phyloP scores from a whole-genome alignment of 441 rosid genomes.

The Euphorbia corollata region DNA sequence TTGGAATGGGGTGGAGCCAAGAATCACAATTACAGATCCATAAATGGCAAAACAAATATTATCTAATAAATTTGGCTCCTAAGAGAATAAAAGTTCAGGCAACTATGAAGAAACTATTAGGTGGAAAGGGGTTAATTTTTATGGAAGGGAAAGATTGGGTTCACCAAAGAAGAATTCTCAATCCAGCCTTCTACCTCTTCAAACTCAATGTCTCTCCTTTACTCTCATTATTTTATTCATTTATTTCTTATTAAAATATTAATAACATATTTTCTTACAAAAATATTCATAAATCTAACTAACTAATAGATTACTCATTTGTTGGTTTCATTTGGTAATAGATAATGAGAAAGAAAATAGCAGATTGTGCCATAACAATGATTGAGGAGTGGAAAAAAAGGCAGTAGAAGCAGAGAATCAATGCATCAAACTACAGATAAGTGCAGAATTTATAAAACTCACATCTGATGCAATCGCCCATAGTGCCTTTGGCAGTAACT shows the following conservation, averaged over 20 bases:
- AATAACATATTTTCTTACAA: no score
- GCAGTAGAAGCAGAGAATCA: background rate
- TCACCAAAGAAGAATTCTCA: constrained; percentile 34
- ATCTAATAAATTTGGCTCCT: constrained; percentile 14
- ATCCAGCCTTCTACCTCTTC: constrained; percentile 38
- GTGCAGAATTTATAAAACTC: constrained; percentile 23
- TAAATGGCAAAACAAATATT: constrained; percentile 15
- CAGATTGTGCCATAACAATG: constrained; percentile 25
- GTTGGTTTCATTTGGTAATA: background rate
- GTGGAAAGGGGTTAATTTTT: background rate
- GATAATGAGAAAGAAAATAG: constrained; percentile 28
- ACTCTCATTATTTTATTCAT: no score
- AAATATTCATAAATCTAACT: no score
- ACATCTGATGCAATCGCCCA: constrained; percentile 34
- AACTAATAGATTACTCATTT: no score
- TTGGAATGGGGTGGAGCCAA: background rate
- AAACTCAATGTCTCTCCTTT: constrained; percentile 31
- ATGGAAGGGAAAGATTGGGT: constrained; percentile 35
- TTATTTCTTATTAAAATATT: no score
- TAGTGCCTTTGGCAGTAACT: constrained; percentile 42
- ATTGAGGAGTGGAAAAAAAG: constrained; percentile 28
- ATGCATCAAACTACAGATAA: constrained; percentile 19
- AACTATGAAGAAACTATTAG: background rate
- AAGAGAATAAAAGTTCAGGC: background rate
- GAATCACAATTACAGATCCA: background rate